A percentile compares a stretch with the other conserved stretches of the same genome.
Conservation (phyloP, 2,329 filamentous ascomycete species). For the Pseudocercospora vitis region DNA sequence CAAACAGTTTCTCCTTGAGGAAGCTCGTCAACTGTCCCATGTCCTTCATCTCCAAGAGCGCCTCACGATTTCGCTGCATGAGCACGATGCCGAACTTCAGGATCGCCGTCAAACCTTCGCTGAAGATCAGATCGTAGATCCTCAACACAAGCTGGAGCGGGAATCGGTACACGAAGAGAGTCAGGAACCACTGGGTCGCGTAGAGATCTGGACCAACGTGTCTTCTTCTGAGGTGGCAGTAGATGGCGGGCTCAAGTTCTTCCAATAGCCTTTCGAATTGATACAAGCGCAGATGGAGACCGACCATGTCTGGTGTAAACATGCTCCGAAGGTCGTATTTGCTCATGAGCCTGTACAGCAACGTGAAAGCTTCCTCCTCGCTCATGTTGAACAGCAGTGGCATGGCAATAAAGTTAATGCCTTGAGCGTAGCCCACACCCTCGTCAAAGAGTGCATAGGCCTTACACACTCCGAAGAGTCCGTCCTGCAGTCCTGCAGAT, state of each 20-base stretch:
- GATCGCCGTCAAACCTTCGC: conserved; percentile 84
- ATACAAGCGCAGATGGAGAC: conserved; percentile 87
- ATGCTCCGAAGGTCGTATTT: conserved; percentile 90
- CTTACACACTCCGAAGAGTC: conserved; percentile 93
- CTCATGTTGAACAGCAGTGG: conserved; percentile 97
- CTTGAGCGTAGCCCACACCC: conserved; percentile 91
- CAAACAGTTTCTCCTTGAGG: conserved; percentile 90
- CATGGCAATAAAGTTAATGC: conserved; percentile 99
- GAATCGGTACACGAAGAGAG: conserved; percentile 97
- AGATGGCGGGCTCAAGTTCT: conserved; percentile 88
- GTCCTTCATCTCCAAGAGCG: conserved; percentile 79
- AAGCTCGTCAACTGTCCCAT: conserved; percentile 88
- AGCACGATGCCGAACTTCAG: conserved; percentile 91
- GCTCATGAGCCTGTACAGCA: conserved; percentile 93
- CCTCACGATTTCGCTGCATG: conserved; percentile 88
- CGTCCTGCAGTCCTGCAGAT: conserved; percentile 86
- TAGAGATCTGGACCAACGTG: conserved; percentile 90
- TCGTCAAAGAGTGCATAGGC: conserved; percentile 96
- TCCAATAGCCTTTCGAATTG: conserved; percentile 93
- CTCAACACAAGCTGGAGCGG: conserved; percentile 92
- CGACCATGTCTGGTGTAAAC: conserved; percentile 94
- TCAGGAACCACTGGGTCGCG: conserved; percentile 98
- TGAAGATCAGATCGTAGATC: conserved; percentile 93
- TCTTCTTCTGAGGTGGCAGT: conserved; percentile 86
- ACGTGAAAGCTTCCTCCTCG: conserved; percentile 92